Base-by-base conservation (phyloP, 2,329 filamentous ascomycete species). In the Madurella mycetomatis region DNA sequence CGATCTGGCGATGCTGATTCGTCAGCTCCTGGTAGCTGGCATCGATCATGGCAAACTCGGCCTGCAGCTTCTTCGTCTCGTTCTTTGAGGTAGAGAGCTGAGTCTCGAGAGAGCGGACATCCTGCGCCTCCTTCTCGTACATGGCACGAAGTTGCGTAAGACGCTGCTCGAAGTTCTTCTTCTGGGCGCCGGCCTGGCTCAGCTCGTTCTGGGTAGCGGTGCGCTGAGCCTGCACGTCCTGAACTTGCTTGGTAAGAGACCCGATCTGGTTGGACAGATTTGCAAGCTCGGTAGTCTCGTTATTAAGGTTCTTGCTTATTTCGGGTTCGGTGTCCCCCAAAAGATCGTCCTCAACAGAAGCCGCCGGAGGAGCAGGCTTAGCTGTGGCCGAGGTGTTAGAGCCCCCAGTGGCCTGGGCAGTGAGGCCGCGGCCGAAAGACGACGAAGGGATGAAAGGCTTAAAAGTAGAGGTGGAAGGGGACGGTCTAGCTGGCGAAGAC, bases 221-320 rank as follows among this genome's bases (percentile, higher is more conserved):
- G 59, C 91, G 87, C 72, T 96, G 92, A 34, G 80, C 83, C 68
- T 95, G 90, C 1, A 96, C 87, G 62, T 92, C 90, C 67, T 96
- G 90, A 84, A 95, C 96, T 73, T 99, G 91, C 66, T 87, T 95
- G 0, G 92, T 88, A 52, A 99, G 74, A 2, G 88, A 92, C 32
- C 90, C 86, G 60, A 99, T 90, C 70, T 97, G 94, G 69, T 95
- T 97, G 1, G 92, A 96, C 63, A 99, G 79, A 67, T 99, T 97
- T 49, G 92, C 94, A 54, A 99, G 79, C 69, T 99, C 94, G 0
- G 88, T 87, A 2, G 92, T 94, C 67, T 99, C 94, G 60, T 85
- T 87, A 0, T 88, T 94, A 25, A 97, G 76, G 69, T 88, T 95
- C 70, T 88, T 94, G 72, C 86, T 92, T 52, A 92, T 84, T 65